These are phyloP conservation scores for Coniochaeta sp. DNA, from an alignment of 2,329 filamentous ascomycete genomes.

Conservation along the genomic window DNA sequence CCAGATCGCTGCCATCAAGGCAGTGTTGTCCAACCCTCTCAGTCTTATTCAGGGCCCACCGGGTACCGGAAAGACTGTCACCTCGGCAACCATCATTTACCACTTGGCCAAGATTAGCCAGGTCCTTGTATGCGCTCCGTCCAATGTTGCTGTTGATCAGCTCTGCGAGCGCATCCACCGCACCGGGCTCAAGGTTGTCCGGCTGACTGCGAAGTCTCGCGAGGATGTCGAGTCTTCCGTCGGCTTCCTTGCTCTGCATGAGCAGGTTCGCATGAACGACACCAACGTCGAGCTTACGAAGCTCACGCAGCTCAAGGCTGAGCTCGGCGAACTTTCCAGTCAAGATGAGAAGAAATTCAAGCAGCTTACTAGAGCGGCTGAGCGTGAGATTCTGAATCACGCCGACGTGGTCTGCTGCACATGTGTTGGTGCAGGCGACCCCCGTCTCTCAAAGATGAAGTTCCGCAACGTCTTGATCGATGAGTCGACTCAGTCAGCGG, in stretches of 20 bases:
- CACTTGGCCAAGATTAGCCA: constrained; percentile 95
- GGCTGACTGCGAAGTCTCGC: constrained; percentile 95
- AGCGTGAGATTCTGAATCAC: constrained; percentile 89
- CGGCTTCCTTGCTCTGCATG: constrained; percentile 87
- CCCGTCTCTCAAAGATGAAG: constrained; percentile 91
- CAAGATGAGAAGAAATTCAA: constrained; percentile 99
- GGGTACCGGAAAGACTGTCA: constrained; percentile 97
- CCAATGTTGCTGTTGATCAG: constrained; percentile 97
- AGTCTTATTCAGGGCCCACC: constrained; percentile 96
- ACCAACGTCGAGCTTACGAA: constrained; percentile 91
- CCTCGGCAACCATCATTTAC: constrained; percentile 97
- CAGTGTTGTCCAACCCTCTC: constrained; percentile 84
- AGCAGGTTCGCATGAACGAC: constrained; percentile 96
- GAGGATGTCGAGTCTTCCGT: constrained; percentile 99
- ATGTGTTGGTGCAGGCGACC: constrained; percentile 94
- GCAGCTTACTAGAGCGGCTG: constrained; percentile 85
- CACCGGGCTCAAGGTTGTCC: constrained; percentile 92
- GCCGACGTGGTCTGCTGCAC: constrained; percentile 99
- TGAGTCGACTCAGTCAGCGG: constrained; percentile 95
- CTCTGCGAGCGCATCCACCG: constrained; percentile 94
- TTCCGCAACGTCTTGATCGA: constrained; percentile 98
- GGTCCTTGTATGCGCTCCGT: constrained; percentile 92
- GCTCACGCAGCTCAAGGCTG: constrained; percentile 84
- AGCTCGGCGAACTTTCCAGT: constrained; percentile 84
- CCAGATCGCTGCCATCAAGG: constrained; percentile 94